phyloP scores from a whole-genome alignment of 768 basidiomycete species.

The Naganishia randhawae region DNA sequence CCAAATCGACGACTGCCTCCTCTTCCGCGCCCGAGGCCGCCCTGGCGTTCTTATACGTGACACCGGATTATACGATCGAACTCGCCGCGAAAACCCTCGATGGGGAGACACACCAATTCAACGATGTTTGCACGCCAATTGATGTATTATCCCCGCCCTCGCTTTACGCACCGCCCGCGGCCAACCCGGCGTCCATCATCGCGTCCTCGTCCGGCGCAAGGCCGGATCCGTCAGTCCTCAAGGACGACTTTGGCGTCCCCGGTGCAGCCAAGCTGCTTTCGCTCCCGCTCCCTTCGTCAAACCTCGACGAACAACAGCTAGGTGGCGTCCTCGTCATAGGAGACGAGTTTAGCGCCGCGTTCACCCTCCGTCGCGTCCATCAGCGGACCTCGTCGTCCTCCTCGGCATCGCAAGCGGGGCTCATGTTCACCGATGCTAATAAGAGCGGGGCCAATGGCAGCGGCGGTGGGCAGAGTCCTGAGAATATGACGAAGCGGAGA shows the following conservation, averaged over 20 bases:
- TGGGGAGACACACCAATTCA: slow-evolving; percentile 33
- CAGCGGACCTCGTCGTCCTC: slow-evolving; percentile 32
- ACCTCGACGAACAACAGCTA: not conserved
- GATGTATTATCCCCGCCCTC: slow-evolving; percentile 38
- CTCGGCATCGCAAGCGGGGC: slow-evolving; percentile 30
- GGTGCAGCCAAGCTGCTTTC: slow-evolving; percentile 42
- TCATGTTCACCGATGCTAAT: too few relatives aligned
- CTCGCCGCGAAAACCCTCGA: slow-evolving; percentile 38
- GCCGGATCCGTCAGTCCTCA: slow-evolving; percentile 3
- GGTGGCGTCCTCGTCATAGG: slow-evolving; percentile 41
- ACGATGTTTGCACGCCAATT: slow-evolving; percentile 35
- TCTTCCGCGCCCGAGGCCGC: slow-evolving; percentile 33
- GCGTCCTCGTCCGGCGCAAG: slow-evolving; percentile 34
- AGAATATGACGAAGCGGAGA: slow-evolving; percentile 36
- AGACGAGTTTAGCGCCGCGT: slow-evolving; percentile 44
- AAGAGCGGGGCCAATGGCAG: not conserved
- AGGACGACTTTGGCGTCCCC: slow-evolving; percentile 42
- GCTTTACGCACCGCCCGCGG: not conserved
- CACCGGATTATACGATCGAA: slow-evolving; percentile 34
- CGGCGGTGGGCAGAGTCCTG: slow-evolving; percentile 8
- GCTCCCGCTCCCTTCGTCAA: slow-evolving; percentile 23
- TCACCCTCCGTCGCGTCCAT: slow-evolving; percentile 33
- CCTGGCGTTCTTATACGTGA: slow-evolving; percentile 42
- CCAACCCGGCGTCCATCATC: slow-evolving; percentile 11
- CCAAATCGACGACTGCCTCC: too few relatives aligned